These are phyloP conservation scores for Tylopilus plumbeoviolaceoides DNA, from an alignment of 768 basidiomycete genomes.

Conservation along the genomic window DNA sequence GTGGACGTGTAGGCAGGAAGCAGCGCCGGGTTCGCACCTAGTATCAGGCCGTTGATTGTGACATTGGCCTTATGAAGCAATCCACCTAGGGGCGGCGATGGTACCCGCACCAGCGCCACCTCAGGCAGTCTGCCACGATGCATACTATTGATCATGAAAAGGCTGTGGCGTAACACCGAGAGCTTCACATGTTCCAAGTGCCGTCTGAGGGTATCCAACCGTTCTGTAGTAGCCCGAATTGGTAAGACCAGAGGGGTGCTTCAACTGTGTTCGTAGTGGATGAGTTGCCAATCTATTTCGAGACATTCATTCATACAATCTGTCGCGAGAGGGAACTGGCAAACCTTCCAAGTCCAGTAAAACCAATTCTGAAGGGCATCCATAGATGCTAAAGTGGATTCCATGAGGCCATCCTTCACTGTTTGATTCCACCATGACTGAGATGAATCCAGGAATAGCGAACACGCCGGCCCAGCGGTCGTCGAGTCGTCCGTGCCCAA, in stretches of 20 bases:
- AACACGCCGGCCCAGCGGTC: constrained; percentile 32
- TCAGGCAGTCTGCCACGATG: constrained; percentile 67
- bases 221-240: constrained; percentile 63
- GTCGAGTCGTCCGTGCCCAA: constrained; percentile 31
- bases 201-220: constrained; percentile 76
- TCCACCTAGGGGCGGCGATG: constrained; percentile 39
- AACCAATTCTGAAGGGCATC: constrained; percentile 66
- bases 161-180: constrained; percentile 41
- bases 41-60: constrained; percentile 46
- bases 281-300: constrained; percentile 51
- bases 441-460: constrained; percentile 45
- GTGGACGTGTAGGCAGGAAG: constrained; percentile 61
- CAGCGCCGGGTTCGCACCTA: constrained; percentile 30
- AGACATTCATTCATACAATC: not conserved
- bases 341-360: constrained; percentile 78
- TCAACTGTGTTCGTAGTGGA: constrained; percentile 44
- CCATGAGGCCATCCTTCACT: constrained; percentile 48
- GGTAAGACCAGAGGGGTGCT: constrained; percentile 67
- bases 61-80: constrained; percentile 44
- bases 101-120: constrained; percentile 55
- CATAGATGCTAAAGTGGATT: constrained; percentile 56
- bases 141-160: constrained; percentile 54
- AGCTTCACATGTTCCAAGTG: constrained; percentile 60
- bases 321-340: not conserved
- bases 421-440: constrained; percentile 51